phyloP scores from a whole-genome alignment of 257 asterid genomes.

The Osmanthus fragrans region DNA sequence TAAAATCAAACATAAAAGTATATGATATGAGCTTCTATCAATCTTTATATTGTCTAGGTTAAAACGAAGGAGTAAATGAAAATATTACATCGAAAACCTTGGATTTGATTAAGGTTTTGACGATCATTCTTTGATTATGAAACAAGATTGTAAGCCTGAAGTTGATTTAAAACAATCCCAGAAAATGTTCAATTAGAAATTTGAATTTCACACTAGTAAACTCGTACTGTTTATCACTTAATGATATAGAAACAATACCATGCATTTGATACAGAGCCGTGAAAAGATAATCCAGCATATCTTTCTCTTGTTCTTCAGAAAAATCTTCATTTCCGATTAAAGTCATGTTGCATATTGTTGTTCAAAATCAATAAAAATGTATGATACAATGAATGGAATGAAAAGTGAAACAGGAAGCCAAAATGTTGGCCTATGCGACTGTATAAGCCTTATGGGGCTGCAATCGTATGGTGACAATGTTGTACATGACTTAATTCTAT shows the following conservation, averaged over 20 bases:
- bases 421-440: no score
- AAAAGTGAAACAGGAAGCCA: no score
- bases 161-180: not conserved
- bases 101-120: not conserved
- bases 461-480: no score
- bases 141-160: not conserved
- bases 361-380: no score
- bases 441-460: no score
- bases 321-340: constrained; percentile 55
- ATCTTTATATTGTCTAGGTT: constrained; percentile 5
- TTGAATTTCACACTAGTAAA: constrained; percentile 5
- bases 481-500: no score
- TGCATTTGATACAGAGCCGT: constrained; percentile 81
- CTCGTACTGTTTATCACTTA: constrained; percentile 44
- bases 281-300: constrained; percentile 77
- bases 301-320: constrained; percentile 63
- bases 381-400: no score
- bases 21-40: not conserved
- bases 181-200: constrained; percentile 12
- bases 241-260: constrained; percentile 69
- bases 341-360: no score
- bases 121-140: not conserved
- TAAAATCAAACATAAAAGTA: not conserved
- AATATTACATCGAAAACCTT: not conserved
- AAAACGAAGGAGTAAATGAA: not conserved